These are phyloP conservation scores for Carpinus fangiana DNA, from an alignment of 306 rosid genomes.

Conservation along the genomic window DNA sequence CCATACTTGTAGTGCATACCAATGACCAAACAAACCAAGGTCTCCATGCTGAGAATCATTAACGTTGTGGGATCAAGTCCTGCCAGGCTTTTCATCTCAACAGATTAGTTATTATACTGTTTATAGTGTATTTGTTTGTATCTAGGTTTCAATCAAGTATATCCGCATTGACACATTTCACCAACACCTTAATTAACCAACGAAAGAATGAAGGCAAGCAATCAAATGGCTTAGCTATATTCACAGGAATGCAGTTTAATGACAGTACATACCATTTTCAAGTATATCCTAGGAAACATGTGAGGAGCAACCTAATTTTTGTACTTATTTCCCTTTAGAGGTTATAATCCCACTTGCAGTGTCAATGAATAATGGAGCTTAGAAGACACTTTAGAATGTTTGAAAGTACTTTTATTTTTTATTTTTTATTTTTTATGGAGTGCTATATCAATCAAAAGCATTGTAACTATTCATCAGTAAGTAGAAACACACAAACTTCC, in stretches of 20 bases:
- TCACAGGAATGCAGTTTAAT: not conserved
- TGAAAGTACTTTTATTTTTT: not conserved
- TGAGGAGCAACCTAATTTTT: not conserved
- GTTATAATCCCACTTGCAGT: not conserved
- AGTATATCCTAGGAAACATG: not conserved
- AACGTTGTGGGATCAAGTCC: not conserved
- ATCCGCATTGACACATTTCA: not conserved
- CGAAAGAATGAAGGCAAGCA: not conserved
- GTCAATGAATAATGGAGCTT: not conserved
- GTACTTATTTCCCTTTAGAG: not conserved
- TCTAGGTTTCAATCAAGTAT: not conserved
- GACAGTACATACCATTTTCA: not conserved
- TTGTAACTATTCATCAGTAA: not conserved
- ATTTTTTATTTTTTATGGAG: not conserved
- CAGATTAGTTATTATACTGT: not conserved
- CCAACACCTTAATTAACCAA: not conserved
- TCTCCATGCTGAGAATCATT: not conserved
- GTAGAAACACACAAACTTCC: constrained; percentile 1
- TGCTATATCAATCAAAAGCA: not conserved
- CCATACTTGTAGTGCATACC: not conserved
- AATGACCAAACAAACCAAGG: not conserved
- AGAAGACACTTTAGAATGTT: not conserved
- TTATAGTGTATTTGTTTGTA: not conserved
- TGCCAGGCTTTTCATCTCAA: not conserved
- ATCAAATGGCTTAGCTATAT: not conserved